Percentiles rank a stretch among this genome's conserved stretches.
These are phyloP conservation scores for Hibiscus trionum DNA, from an alignment of 345 rosid species.

Conservation along the genomic window DNA sequence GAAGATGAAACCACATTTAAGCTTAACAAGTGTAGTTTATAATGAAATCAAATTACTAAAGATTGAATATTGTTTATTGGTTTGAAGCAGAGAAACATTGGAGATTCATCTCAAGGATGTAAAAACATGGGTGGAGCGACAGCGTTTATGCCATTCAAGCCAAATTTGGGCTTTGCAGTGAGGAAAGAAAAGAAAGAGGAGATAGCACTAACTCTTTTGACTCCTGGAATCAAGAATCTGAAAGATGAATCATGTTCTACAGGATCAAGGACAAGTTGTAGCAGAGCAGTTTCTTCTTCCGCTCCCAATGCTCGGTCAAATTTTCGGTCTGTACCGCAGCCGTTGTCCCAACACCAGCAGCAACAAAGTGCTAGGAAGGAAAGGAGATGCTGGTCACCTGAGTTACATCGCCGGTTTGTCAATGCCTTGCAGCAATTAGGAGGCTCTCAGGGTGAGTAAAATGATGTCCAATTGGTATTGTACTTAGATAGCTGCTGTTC, in stretches of 20 bases:
- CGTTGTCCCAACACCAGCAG: constrained; percentile 13
- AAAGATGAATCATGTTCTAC: constrained; percentile 50
- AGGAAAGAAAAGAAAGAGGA: constrained; percentile 31
- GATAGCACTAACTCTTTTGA: constrained; percentile 41
- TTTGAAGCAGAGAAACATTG: constrained; percentile 37
- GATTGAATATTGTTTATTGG: background rate
- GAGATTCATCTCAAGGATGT: constrained; percentile 29
- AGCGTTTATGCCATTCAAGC: constrained; percentile 37
- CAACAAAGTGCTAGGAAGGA: constrained; percentile 63
- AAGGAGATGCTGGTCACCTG: constrained; percentile 93
- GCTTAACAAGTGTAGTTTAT: background rate
- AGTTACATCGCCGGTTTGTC: constrained; percentile 75
- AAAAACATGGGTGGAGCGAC: constrained; percentile 26
- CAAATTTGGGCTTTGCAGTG: constrained; percentile 14
- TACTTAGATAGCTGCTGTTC: background rate
- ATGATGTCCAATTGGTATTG: background rate
- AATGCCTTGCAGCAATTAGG: constrained; percentile 85
- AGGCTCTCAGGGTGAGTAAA: constrained; percentile 70
- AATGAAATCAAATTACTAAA: background rate
- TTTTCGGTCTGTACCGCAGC: constrained; percentile 29
- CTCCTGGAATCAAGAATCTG: constrained; percentile 42
- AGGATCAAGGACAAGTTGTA: constrained; percentile 35
- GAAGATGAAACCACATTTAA: background rate
- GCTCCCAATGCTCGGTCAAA: constrained; percentile 29
- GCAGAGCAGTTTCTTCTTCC: constrained; percentile 33